phyloP scores from a whole-genome alignment of 2,329 filamentous ascomycete species.

The Fusarium sp. region DNA sequence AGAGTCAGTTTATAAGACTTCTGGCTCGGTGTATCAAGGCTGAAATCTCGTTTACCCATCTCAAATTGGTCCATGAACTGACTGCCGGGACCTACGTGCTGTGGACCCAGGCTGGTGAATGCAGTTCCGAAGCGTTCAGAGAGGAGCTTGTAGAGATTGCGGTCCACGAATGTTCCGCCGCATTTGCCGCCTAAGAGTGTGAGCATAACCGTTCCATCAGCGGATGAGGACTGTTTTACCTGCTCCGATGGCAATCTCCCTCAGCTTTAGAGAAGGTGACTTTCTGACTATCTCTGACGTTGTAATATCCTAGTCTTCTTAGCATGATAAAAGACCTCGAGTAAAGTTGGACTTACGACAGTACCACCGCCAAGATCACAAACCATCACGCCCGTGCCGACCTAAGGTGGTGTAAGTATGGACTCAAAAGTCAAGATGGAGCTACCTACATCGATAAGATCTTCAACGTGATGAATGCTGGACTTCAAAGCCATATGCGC shows the following conservation, averaged over 20 bases:
- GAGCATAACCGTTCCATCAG: fast-evolving
- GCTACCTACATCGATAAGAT: background rate
- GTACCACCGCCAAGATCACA: background rate
- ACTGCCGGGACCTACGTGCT: background rate
- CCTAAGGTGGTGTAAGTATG: background rate
- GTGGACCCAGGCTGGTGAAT: background rate
- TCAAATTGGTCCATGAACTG: background rate
- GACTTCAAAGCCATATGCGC: background rate
- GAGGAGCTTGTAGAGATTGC: background rate
- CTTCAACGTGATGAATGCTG: background rate
- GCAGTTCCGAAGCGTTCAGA: background rate
- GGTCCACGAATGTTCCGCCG: background rate
- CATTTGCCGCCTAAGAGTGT: background rate
- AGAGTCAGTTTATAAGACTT: background rate
- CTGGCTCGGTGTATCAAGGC: background rate
- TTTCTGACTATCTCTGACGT: background rate
- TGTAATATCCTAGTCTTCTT: background rate
- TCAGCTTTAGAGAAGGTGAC: background rate
- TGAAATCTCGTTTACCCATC: background rate
- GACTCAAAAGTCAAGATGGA: fast-evolving
- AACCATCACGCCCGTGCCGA: background rate
- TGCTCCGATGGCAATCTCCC: background rate
- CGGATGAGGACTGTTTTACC: background rate
- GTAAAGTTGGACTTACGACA: background rate
- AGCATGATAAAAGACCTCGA: fast-evolving